Base-by-base conservation (phyloP, 768 basidiomycete genomes). In the Pleurotus sapidus region DNA sequence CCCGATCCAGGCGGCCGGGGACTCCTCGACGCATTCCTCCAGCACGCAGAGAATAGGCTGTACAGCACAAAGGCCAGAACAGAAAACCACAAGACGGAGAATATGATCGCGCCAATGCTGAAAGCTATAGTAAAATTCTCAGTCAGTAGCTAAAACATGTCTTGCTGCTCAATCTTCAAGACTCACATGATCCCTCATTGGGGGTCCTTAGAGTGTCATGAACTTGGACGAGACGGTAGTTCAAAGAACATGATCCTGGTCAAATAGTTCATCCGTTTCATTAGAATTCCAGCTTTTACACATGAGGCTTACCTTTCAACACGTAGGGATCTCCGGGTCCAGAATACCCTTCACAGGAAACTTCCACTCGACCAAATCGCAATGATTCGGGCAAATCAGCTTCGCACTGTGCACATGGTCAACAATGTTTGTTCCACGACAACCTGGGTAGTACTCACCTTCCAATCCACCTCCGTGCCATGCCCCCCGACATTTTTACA, bases 311-410 rank as follows among this genome's bases (percentile, higher is more conserved):
- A 89, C 95, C 94, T 77, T 93, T 91, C 60, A 96, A 70, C 12
- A 98, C 91, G 68, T 87, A 84, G 1, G 84, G 78, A 72, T 98
- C 95, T 0, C 91, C 93, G 3, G 92, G 83, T 30, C 78, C 74
- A 39, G 81, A 84, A 89, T 90, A 98, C 20, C 95, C 95, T 75
- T 98, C 95, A 64, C 95, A 98, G 15, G 85, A 87, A 1, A 98
- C 81, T 62, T 91, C 84, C 0, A 96, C 87, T 60, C 84, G 81
- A 14, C 95, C 95, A 56, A 98, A 89, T 15, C 94, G 81, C 55
- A 96, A 69, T 7, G 84, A 75, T 49, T 87, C 85, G 7, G 95
- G 95, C 5, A 98, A 76, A 67, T 98, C 95, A 37, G 93, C 88
- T 70, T 93, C 88, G 66, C 95, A 97, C 89, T 94, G 61, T 40